phyloP scores from a whole-genome alignment of 2,329 filamentous ascomycete genomes.

The Xylariales sp. region DNA sequence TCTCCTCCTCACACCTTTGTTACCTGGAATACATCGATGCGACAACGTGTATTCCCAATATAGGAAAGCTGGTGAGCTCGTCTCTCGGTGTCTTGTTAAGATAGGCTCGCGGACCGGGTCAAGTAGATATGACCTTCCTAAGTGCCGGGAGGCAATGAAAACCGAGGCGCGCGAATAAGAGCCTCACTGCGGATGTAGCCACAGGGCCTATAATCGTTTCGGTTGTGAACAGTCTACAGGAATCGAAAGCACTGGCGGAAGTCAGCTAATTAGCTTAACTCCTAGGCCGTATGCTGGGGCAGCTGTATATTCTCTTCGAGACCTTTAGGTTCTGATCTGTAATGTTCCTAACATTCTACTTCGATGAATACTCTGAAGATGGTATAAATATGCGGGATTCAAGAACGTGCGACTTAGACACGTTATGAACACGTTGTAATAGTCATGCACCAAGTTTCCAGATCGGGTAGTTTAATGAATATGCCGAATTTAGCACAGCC shows the following conservation, averaged over 20 bases:
- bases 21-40: slow-evolving; percentile 14
- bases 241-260: too few species aligned
- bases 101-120: too few species aligned
- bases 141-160: background rate
- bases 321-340: background rate
- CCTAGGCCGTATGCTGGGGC: too few species aligned
- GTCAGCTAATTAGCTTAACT: too few species aligned
- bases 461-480: slow-evolving; percentile 11
- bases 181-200: background rate
- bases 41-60: background rate
- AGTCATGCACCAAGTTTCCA: slow-evolving; percentile 11
- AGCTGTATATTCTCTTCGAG: background rate
- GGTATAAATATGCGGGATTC: too few species aligned
- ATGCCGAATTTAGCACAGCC: slow-evolving; percentile 4
- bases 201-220: background rate
- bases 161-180: background rate
- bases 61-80: background rate
- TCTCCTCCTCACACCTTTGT: slow-evolving; percentile 7
- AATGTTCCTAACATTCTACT: too few species aligned
- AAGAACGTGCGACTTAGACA: background rate
- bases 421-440: slow-evolving; percentile 30
- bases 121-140: too few species aligned
- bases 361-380: too few species aligned
- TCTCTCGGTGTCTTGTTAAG: background rate
- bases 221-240: too few species aligned